These are phyloP conservation scores for Neospermospora avenae DNA, from an alignment of 2,329 filamentous ascomycete species.

Conservation along the genomic window DNA sequence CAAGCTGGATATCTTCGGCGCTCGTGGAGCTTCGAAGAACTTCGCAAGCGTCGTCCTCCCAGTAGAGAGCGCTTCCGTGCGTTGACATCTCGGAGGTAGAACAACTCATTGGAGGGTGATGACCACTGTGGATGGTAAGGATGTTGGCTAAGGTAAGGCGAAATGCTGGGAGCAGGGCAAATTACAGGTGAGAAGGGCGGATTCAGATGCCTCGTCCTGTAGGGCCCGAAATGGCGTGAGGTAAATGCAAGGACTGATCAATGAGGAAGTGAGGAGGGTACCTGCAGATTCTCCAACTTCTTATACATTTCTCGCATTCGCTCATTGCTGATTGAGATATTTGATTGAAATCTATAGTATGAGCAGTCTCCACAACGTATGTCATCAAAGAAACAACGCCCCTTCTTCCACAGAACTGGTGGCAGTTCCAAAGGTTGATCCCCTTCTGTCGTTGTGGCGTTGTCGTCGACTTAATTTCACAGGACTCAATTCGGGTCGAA, in stretches of 20 bases:
- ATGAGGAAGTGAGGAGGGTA: not conserved
- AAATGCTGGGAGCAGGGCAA: not conserved
- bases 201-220: conserved; percentile 6
- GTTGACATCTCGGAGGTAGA: not conserved
- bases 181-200: not conserved
- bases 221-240: not conserved
- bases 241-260: not conserved
- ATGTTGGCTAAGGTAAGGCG: conserved; percentile 1
- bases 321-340: not conserved
- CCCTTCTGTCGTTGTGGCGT: not conserved
- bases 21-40: not conserved
- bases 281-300: not conserved
- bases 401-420: not conserved
- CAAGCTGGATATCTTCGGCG: not conserved
- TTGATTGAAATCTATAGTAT: not conserved
- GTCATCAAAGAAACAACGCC: not conserved
- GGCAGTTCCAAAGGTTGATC: not conserved
- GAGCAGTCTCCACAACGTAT: not conserved
- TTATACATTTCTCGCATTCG: not conserved
- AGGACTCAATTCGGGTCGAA: not conserved
- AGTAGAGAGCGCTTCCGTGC: not conserved
- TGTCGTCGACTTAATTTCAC: not conserved
- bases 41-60: not conserved
- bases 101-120: not conserved
- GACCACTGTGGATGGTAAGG: not conserved